Percentiles rank a stretch among this genome's conserved stretches.
These are phyloP conservation scores for Viola odorata DNA, from an alignment of 345 rosid genomes.

Conservation along the genomic window DNA sequence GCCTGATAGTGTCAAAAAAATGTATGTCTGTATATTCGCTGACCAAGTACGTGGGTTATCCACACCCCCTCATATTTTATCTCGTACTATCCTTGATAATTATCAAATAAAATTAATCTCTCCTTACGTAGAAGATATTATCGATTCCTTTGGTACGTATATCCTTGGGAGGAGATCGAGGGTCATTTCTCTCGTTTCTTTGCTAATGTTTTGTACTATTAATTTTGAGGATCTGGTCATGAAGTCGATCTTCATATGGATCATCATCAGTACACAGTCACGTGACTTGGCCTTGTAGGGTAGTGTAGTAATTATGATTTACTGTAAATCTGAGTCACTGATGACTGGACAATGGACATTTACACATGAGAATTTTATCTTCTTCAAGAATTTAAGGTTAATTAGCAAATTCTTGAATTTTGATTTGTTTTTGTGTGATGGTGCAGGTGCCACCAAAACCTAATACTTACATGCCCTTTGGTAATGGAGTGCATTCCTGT, in stretches of 20 bases:
- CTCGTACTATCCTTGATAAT: too few species aligned
- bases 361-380: too few species aligned
- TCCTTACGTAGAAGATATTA: too few species aligned
- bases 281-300: slow-evolving; percentile 46
- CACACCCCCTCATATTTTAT: too few species aligned
- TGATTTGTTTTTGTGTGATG: slow-evolving; percentile 18
- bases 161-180: neutral
- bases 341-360: too few species aligned
- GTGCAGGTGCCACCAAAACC: slow-evolving; percentile 76
- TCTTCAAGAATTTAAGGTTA: too few species aligned
- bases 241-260: slow-evolving; percentile 3
- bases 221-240: slow-evolving; percentile 9
- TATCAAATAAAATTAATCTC: too few species aligned
- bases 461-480: slow-evolving; percentile 85
- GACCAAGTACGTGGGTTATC: slow-evolving; percentile 21
- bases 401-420: neutral
- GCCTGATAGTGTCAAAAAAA: neutral
- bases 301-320: slow-evolving; percentile 4
- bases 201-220: slow-evolving; percentile 5
- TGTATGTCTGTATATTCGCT: neutral
- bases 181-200: slow-evolving; percentile 23
- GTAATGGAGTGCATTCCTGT: slow-evolving; percentile 90
- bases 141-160: too few species aligned
- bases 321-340: too few species aligned
- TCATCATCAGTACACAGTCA: slow-evolving; percentile 5